These are phyloP conservation scores for Podaxis pistillaris DNA, from an alignment of 768 basidiomycete genomes.

Conservation along the genomic window DNA sequence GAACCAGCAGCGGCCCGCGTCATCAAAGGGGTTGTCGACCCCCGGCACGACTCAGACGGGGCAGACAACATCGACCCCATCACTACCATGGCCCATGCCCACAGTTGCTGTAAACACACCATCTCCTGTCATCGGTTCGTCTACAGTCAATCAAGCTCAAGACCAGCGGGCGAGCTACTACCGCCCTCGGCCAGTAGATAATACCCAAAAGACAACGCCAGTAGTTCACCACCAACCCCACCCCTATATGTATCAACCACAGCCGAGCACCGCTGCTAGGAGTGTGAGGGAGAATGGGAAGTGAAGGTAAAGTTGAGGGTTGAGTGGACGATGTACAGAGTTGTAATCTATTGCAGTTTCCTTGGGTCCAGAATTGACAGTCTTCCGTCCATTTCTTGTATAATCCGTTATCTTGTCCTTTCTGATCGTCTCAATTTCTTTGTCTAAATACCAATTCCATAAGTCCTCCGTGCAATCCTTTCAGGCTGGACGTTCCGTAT, in stretches of 20 bases:
- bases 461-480: neutral
- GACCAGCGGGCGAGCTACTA: constrained; percentile 57
- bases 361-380: neutral
- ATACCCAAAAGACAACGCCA: constrained; percentile 20
- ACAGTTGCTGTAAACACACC: constrained; percentile 61
- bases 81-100: constrained; percentile 70
- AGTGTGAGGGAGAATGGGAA: constrained; percentile 32
- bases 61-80: constrained; percentile 24
- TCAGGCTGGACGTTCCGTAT: neutral
- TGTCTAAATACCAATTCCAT: neutral
- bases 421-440: neutral
- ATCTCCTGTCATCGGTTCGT: constrained; percentile 51
- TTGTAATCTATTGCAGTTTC: constrained; percentile 7
- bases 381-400: neutral
- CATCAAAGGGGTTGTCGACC: constrained; percentile 26
- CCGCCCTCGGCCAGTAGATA: constrained; percentile 37
- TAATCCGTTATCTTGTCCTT: neutral
- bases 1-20: constrained; percentile 40
- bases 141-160: constrained; percentile 24
- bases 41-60: constrained; percentile 3
- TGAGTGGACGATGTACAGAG: neutral
- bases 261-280: constrained; percentile 17
- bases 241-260: constrained; percentile 19
- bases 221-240: constrained; percentile 8
- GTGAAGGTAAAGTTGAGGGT: constrained; percentile 4